These are phyloP conservation scores for Boechera retrofracta DNA, from an alignment of 345 rosid species.

Conservation along the genomic window DNA sequence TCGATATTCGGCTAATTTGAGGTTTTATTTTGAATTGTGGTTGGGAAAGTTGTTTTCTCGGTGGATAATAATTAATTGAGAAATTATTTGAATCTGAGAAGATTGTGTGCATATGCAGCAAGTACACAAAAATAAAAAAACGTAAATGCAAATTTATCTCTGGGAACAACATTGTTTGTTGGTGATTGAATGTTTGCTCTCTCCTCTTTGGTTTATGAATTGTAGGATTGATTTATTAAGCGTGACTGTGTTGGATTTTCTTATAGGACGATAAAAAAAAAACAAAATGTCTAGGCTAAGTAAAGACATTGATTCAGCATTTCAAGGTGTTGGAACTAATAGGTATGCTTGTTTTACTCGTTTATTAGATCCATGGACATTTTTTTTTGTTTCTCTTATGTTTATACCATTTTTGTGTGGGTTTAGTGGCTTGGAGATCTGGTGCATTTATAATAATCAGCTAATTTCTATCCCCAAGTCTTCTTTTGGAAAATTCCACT, in stretches of 20 bases:
- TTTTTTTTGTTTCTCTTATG: conserved; percentile 20
- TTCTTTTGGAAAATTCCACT: conserved; percentile 68
- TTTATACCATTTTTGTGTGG: conserved; percentile 18
- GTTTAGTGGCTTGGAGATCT: conserved; percentile 75
- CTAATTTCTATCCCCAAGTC: conserved; percentile 64
- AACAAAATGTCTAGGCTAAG: conserved; percentile 55
- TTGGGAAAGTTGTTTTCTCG: conserved; percentile 15
- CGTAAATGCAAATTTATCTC: background rate
- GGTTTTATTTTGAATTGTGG: background rate
- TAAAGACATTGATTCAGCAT: conserved; percentile 58
- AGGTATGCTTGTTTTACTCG: conserved; percentile 48
- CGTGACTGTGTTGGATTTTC: background rate
- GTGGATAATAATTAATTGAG: background rate
- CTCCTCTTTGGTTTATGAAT: conserved; percentile 1
- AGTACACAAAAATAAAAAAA: background rate
- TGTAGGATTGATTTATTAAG: conserved; percentile 23
- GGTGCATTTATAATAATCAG: conserved; percentile 67
- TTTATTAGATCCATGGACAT: background rate
- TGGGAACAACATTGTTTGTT: conserved; percentile 3
- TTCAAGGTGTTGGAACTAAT: conserved; percentile 64
- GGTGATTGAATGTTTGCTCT: conserved; percentile 14
- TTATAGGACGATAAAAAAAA: conserved; percentile 29
- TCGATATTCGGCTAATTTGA: conserved; percentile 10
- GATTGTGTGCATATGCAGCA: background rate
- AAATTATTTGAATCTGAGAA: background rate